Base-by-base conservation (phyloP, 139 green algal species). In the Chlorella sp. region DNA sequence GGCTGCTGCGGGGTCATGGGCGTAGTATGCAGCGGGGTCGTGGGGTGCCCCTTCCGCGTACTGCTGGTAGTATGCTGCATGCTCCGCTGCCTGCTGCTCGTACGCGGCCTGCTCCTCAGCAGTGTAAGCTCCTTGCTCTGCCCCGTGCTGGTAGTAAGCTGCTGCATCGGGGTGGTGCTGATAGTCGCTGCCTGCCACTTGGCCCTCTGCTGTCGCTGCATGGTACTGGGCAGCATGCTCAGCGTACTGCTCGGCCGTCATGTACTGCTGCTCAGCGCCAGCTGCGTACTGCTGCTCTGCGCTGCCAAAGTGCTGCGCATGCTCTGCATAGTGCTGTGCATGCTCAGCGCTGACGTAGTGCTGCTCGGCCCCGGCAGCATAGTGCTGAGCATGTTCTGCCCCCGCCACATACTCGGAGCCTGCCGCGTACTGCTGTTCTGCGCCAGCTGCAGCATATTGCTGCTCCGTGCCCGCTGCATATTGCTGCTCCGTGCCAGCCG, bases 221-320 rank as follows among this genome's bases (percentile, higher is more conserved):
- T 26, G 21, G 34, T 86, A 73, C 19, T 61, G 26, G 9, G 34
- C 22, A 39, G 42, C 73, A 80, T 40, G n/a, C n/a, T 42, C 32
- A 22, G n/a, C 53, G 81, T 86, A n/a, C 76, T 37, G 53, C 64
- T 39, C n/a, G 85, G 34, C 39, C 68, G 78, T 64, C 21, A 0
- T 14, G 24, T 87, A 87, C 22, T 68, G 30, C 36, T 60, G 30
- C 32, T 66, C 79, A 32, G 79, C 57, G 37, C 57, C 89, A 75
- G 21, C 76, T 24, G 26, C 82, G 36, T 68, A 26, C 5, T 83
- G 75, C 83, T 91, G 69, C 0, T 64, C 42, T 73, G 40, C 89
- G 78, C 57, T 16, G 42, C 26, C 81, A 37, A 89, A 81, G 36
- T 76, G 86, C 61, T 93, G 89, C 57, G 76, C 40, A n/a, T 89